Evolutionary conservation across 768 basidiomycete genomes (phyloP).

Genomic region (Fomitopsis pulvina): DNA sequence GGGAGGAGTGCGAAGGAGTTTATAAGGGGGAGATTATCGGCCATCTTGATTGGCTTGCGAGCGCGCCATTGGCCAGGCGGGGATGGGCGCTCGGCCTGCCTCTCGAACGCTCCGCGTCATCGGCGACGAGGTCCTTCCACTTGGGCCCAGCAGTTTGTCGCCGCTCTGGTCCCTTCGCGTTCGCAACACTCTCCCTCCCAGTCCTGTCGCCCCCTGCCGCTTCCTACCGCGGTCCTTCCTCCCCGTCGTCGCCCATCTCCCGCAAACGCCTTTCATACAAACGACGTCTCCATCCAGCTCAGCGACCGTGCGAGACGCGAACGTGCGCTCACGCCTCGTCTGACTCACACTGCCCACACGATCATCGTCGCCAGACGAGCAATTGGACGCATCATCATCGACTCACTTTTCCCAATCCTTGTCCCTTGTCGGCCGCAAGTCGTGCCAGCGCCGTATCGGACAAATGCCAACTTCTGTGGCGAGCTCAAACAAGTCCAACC

Average conservation of each 20-base stretch:
- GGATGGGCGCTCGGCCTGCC: not conserved
- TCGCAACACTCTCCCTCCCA: not conserved
- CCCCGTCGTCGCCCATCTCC: not conserved
- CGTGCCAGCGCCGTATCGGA: not conserved
- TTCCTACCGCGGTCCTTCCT: not conserved
- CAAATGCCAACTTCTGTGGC: too few relatives aligned
- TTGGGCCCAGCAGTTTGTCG: not conserved
- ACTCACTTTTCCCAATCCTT: not conserved
- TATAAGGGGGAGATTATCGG: constrained; percentile 14
- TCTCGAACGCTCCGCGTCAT: constrained; percentile 1
- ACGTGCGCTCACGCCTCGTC: not conserved
- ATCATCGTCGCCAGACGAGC: not conserved
- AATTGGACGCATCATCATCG: not conserved
- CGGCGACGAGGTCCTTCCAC: not conserved
- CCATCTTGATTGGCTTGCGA: constrained; percentile 6
- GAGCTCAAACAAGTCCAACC: too few relatives aligned
- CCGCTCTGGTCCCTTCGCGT: not conserved
- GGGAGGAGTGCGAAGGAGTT: not conserved
- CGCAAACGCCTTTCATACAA: not conserved
- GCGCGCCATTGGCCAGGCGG: not conserved
- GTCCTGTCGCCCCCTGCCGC: not conserved
- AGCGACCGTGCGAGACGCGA: not conserved
- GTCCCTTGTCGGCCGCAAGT: not conserved
- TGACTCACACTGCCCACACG: not conserved
- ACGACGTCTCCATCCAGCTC: not conserved